Evolutionary conservation across 441 rosid genomes (phyloP), one percentile per base, ranked within the genome.

Genomic region (Gossypium trilobum): DNA sequence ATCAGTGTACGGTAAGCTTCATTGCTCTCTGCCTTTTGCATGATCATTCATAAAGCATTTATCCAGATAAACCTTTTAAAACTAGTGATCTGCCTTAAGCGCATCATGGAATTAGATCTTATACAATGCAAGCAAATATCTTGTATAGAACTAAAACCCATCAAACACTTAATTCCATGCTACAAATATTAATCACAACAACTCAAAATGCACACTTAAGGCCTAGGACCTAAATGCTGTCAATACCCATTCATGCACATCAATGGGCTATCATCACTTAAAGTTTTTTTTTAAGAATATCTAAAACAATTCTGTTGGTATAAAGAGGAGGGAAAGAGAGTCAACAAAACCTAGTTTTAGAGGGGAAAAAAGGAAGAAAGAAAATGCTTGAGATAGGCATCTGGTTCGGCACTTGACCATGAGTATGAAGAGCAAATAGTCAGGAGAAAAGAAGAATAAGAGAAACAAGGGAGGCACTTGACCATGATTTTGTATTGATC

Each of bases 1-100:
- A 92, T 79, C 97, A 95, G 86, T 95, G 99, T 80, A 95, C 93
- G 80, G 98, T 95, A 88, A 71, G 88, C 75, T 72, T 65, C 3
- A 67, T 68, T 71, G 27, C 68, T 72, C 4, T 42, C 31, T 73
- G 5, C 54, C n/a, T 56, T 36, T 25, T 67, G 62, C 66, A 14
- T 55, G 44, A 3, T 56, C 48, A 14, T 73, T 36, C 22, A 52
- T 17, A 14, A 63, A n/a, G 50, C 64, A 5, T 55, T 27, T 13
- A 36, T 70, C 44, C 14, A 36, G 19, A 25, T 31, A 7, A 10
- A 16, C 11, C n/a, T 55, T 69, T 33, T 5, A 13, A 3, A 70
- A 44, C 63, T 52, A 29, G 10, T 27, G 14, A 17, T 17, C 7
- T 25, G 42, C 4, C 4, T 16, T 57, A 23, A 23, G 13, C 33